Percentiles rank a stretch among this genome's conserved stretches.
These are phyloP conservation scores for Rhododendron ovatum DNA, from an alignment of 148 eudicot genomes.

Conservation along the genomic window DNA sequence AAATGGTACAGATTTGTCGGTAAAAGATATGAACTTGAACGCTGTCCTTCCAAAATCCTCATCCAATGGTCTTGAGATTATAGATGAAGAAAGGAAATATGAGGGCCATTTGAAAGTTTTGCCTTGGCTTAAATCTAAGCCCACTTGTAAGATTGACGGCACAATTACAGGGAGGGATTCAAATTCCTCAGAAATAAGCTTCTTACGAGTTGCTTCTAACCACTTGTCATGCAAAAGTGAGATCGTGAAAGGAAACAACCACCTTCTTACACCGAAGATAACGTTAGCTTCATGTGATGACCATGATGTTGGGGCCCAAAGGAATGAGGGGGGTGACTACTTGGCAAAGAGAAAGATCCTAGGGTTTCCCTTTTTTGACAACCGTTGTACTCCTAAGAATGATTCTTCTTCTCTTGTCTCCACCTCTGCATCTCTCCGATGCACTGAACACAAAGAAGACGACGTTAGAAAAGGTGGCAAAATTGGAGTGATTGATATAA, in stretches of 20 bases:
- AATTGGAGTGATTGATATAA: slow-evolving; percentile 49
- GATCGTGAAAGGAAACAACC: slow-evolving; percentile 17
- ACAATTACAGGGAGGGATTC: slow-evolving; percentile 22
- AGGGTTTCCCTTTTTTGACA: slow-evolving; percentile 49
- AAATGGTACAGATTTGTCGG: slow-evolving; percentile 27
- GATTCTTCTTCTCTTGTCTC: slow-evolving; percentile 25
- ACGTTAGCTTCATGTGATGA: slow-evolving; percentile 25
- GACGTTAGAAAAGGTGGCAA: slow-evolving; percentile 23
- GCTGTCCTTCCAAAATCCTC: slow-evolving; percentile 32
- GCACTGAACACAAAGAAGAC: slow-evolving; percentile 19
- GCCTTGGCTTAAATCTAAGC: slow-evolving; percentile 66
- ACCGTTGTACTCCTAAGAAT: slow-evolving; percentile 19
- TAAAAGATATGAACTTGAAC: slow-evolving; percentile 47
- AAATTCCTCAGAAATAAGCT: slow-evolving; percentile 15
- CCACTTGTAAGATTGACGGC: slow-evolving; percentile 23
- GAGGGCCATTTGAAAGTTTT: slow-evolving; percentile 34
- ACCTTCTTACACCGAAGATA: not conserved
- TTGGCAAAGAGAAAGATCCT: slow-evolving; percentile 41
- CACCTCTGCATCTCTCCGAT: slow-evolving; percentile 20
- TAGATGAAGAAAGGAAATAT: slow-evolving; percentile 24
- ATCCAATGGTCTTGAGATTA: slow-evolving; percentile 18
- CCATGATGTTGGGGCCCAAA: slow-evolving; percentile 18
- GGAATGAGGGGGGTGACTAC: slow-evolving; percentile 18
- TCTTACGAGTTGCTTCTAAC: slow-evolving; percentile 18
- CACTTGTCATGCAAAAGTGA: slow-evolving; percentile 14